Evolutionary conservation across 306 rosid species (phyloP), one percentile per base, ranked within the genome.

Genomic region (Cyclanthera cordifolia): DNA sequence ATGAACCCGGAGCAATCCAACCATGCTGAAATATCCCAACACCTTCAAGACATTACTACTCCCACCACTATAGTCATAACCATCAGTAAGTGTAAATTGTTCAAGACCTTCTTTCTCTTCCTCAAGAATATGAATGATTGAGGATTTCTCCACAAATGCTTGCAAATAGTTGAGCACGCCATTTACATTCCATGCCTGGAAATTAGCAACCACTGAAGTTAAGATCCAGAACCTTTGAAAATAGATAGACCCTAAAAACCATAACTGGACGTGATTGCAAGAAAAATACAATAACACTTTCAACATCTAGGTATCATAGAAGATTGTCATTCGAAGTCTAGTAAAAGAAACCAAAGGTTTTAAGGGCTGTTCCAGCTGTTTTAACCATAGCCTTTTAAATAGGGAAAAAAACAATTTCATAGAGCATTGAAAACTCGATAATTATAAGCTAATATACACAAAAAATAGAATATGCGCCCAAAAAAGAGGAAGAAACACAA

Each of bases 1-100:
- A 77, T 90, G 96, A 56, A 93, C 95, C 71, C 96, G 82, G 17
- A 93, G 88, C 81, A 93, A 81, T 7, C 97, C 99, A 69, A 93
- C 95, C 99, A 88, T 90, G 72, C 99, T 86, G 79, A 93, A 93
- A 77, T 93, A 93, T 30, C 96, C 99, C 82, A 93, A 75, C 21
- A 93, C 96, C 90, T 93, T 93, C 84, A 93, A 72, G 21, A 93
- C 99, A 74, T 93, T 93, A 74, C 99, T 93, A 74, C 99, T 93
- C 39, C 97, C 99, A 13, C 97, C 95, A 47, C 69, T 80, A 69
- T 93, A 88, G 76, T 87, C 95, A 76, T 93, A 93, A 14, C 99
- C 99, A 85, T 93, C 99, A 6, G 86, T 88, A 2, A 86, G 75
- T 11, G 99, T 90, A 60, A 90, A 93, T 32, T 90, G 97, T 58